A percentile compares a stretch with the other conserved stretches of the same genome.
Conservation (phyloP, 306 rosid genomes). For the Abrus pulchellus region DNA sequence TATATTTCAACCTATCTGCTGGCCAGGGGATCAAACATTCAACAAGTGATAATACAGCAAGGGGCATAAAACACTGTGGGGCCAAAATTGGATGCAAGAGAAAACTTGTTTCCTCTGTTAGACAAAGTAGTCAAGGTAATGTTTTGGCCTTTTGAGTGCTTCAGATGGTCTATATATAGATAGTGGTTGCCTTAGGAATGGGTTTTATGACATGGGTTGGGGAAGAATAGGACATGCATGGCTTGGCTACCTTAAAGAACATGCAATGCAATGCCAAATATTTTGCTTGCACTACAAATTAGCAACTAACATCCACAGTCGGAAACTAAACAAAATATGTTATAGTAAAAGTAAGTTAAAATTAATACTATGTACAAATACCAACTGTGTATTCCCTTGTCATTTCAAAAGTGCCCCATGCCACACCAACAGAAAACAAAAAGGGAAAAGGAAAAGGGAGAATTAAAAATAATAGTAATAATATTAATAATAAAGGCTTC, state of each 20-base stretch:
- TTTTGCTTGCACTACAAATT: slow-evolving; percentile 51
- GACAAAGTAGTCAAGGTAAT: slow-evolving; percentile 44
- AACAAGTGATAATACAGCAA: slow-evolving; percentile 34
- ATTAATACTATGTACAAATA: slow-evolving; percentile 34
- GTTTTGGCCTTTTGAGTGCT: slow-evolving; percentile 44
- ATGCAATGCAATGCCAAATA: slow-evolving; percentile 56
- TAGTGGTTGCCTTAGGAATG: slow-evolving; percentile 48
- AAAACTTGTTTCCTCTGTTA: slow-evolving; percentile 52
- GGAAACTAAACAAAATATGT: slow-evolving; percentile 35
- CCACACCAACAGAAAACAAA: slow-evolving; percentile 37
- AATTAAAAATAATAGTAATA: neutral
- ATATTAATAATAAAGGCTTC: slow-evolving; percentile 34
- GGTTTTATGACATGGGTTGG: slow-evolving; percentile 63
- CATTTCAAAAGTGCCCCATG: slow-evolving; percentile 45
- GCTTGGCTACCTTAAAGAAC: slow-evolving; percentile 45
- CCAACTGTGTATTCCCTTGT: slow-evolving; percentile 46
- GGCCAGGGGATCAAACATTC: slow-evolving; percentile 27
- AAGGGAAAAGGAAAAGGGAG: neutral
- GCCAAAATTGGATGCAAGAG: slow-evolving; percentile 43
- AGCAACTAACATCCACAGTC: slow-evolving; percentile 33
- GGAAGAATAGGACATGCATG: slow-evolving; percentile 54
- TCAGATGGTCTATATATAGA: slow-evolving; percentile 47
- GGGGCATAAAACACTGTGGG: slow-evolving; percentile 48
- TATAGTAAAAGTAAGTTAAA: neutral
- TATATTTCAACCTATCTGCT: slow-evolving; percentile 21